phyloP scores from a whole-genome alignment of 169 alveolate genomes.

The Prorocentrum cordatum region DNA sequence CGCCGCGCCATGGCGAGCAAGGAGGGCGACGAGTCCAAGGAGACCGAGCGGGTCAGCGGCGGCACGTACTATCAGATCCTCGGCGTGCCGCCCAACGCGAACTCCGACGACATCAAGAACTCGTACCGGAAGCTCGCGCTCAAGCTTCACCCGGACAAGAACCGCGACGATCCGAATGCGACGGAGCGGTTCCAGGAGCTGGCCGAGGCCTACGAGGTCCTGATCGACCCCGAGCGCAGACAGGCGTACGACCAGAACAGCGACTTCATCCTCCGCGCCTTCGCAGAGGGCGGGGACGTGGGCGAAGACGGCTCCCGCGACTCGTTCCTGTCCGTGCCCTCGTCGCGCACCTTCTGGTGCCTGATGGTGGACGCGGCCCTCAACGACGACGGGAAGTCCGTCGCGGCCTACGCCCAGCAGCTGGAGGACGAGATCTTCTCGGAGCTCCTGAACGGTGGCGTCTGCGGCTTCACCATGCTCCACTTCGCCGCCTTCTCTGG shows the following conservation, averaged over 20 bases:
- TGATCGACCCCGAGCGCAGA: conserved; percentile 43
- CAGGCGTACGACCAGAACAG: conserved; percentile 57
- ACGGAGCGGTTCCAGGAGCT: conserved; percentile 48
- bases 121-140: not conserved
- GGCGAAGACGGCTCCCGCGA: not conserved
- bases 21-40: no score
- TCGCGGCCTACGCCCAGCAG: conserved; percentile 22
- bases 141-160: not conserved
- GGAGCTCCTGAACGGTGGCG: not conserved
- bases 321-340: conserved; percentile 20
- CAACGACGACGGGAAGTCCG: conserved; percentile 15
- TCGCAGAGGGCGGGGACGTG: not conserved
- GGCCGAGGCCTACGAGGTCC: conserved; percentile 54
- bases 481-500: conserved; percentile 64
- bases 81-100: not conserved
- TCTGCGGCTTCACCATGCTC: conserved; percentile 41
- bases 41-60: no score
- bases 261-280: conserved; percentile 31
- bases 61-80: not conserved
- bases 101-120: not conserved
- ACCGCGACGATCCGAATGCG: conserved; percentile 43
- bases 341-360: conserved; percentile 67
- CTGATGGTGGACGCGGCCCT: conserved; percentile 43
- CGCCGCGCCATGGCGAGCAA: no score
- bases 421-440: conserved; percentile 29